Conservation (phyloP, 352 stramenopile species). For the Globisporangium radiosum region DNA sequence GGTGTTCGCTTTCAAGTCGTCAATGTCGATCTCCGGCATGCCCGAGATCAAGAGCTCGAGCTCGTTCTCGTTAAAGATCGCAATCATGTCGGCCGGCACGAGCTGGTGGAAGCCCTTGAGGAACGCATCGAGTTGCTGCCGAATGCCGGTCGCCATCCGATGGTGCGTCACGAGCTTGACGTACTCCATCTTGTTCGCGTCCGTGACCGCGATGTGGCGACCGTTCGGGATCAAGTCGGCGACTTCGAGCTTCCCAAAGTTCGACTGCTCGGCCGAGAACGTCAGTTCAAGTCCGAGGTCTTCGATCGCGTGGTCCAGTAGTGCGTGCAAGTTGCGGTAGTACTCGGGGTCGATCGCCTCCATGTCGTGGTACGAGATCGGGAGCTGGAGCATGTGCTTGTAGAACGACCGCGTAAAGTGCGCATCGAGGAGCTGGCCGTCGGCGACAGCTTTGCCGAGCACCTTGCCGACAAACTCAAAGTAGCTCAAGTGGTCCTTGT, state of each 20-base stretch:
- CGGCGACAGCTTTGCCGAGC: conserved; percentile 98
- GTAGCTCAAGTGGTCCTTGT: conserved; percentile 98
- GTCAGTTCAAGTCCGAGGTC: conserved; percentile 88
- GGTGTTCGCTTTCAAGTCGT: conserved; percentile 91
- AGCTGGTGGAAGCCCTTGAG: conserved; percentile 90
- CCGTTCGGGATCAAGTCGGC: conserved; percentile 89
- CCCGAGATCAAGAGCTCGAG: conserved; percentile 91
- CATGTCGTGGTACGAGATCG: conserved; percentile 98
- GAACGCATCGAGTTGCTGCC: conserved; percentile 90
- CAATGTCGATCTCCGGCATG: conserved; percentile 92
- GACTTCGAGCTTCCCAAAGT: conserved; percentile 86
- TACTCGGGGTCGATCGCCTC: conserved; percentile 97
- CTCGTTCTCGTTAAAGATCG: conserved; percentile 93
- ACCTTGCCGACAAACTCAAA: conserved; percentile 98
- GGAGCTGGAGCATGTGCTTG: conserved; percentile 97
- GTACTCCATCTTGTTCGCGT: conserved; percentile 94
- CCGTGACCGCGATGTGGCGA: conserved; percentile 78
- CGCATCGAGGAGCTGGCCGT: conserved; percentile 97
- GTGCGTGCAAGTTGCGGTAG: conserved; percentile 90
- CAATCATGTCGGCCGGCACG: conserved; percentile 86
- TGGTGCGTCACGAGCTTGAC: conserved; percentile 95
- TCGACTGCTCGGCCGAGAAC: conserved; percentile 88
- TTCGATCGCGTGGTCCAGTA: conserved; percentile 83
- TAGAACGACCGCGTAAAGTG: conserved; percentile 99
- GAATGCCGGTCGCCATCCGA: conserved; percentile 98